phyloP scores from a whole-genome alignment of 176 grass and related monocot species.

The Carex myosuroides region DNA sequence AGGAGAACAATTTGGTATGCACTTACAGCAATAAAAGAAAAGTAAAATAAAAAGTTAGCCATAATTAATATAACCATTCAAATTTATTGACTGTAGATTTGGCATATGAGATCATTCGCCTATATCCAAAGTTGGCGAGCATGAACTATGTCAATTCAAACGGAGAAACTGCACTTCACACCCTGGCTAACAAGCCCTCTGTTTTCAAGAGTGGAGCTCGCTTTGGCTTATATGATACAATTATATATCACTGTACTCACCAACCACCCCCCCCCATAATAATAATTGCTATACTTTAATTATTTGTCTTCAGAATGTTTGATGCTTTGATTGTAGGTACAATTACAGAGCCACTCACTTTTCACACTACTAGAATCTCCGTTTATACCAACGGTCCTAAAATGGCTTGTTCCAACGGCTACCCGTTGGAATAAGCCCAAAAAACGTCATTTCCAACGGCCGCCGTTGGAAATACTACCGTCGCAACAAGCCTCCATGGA shows the following conservation, averaged over 20 bases:
- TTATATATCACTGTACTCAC: background rate
- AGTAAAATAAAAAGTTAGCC: background rate
- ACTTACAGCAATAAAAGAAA: background rate
- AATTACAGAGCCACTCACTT: background rate
- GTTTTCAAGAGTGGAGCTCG: constrained; percentile 22
- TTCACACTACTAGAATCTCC: too few relatives aligned
- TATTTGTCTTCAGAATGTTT: too few relatives aligned
- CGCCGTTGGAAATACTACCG: too few relatives aligned
- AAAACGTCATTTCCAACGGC: too few relatives aligned
- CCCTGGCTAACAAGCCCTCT: background rate
- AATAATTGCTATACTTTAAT: too few relatives aligned
- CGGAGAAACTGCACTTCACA: constrained; percentile 13
- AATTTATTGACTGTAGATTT: background rate
- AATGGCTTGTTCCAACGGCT: too few relatives aligned
- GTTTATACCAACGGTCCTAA: too few relatives aligned
- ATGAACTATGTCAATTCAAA: background rate
- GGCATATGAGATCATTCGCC: constrained; percentile 3
- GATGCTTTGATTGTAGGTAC: background rate
- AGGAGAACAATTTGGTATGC: background rate
- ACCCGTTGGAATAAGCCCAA: too few relatives aligned
- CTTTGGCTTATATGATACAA: background rate
- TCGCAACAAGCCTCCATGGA: too few relatives aligned
- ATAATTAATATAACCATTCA: background rate
- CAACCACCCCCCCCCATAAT: too few relatives aligned
- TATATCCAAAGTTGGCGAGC: background rate